Percentiles rank a stretch among this genome's conserved stretches.
Conservation (phyloP, 1,139 yeast species). For the Yamadazyma mexicana region DNA sequence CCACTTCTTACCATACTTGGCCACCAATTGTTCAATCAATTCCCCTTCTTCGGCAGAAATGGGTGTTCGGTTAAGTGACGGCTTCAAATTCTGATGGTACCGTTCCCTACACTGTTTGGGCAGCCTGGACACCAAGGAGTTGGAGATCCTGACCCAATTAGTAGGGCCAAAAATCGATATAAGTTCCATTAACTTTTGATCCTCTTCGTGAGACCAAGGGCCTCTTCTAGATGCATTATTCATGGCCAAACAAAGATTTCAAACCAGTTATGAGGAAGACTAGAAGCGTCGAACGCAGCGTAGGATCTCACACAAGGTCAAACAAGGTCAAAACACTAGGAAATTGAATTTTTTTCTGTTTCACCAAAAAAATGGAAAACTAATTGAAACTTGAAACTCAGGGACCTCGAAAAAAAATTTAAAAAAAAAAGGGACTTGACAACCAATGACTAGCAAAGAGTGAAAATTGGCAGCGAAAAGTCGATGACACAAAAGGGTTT, state of each 20-base stretch:
- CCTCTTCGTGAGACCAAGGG: conserved; percentile 91
- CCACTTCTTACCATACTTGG: conserved; percentile 86
- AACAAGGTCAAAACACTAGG: neutral
- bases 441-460: no score
- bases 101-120: conserved; percentile 94
- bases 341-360: no score
- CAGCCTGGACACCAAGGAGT: conserved; percentile 70
- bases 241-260: conserved; percentile 9
- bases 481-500: no score
- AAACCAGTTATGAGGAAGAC: no score
- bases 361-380: no score
- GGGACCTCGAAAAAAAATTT: neutral
- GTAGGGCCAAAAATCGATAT: conserved; percentile 78
- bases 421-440: neutral
- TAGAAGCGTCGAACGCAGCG: no score
- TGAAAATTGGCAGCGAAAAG: no score
- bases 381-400: neutral
- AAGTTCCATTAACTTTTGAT: conserved; percentile 66
- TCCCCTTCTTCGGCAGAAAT: conserved; percentile 84
- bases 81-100: conserved; percentile 89
- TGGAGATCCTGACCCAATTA: conserved; percentile 87
- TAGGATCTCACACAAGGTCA: neutral
- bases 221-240: conserved; percentile 50
- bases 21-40: conserved; percentile 75
- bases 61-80: conserved; percentile 77